Base-by-base conservation (phyloP, 176 grass and related monocot species). In the Avena sativa region DNA sequence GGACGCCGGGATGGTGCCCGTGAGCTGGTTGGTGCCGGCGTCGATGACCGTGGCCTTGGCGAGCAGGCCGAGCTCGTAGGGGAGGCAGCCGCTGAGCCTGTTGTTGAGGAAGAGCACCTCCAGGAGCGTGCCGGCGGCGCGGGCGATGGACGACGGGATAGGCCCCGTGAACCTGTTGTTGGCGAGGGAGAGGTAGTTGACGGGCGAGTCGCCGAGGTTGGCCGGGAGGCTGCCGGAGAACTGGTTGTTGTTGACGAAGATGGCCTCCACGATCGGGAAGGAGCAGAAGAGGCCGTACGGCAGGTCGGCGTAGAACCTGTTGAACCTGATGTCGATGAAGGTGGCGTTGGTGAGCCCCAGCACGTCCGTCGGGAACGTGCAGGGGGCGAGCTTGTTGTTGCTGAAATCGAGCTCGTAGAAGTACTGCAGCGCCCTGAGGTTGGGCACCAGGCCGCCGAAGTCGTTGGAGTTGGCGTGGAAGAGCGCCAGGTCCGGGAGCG, bases 381-480 rank as follows among this genome's bases (percentile, higher is more conserved):
- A 78, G 4, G 13, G 21, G 8, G 76, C 48, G n/a, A 93, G 85
- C 32, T 83, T 86, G 87, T 98, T 95, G 88, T 98, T 98, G 89
- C 96, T 98, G 0, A 98, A 9, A 82, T 98, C 96, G 19, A 98
- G 92, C 89, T 98, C 96, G 76, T 98, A 98, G 90, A 98, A 91
- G 91, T 89, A 98, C 4, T 3, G 43, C 50, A 92, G 92, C 2
- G 9, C 1, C 12, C 3, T 11, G 36, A 96, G 85, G 65, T 21
- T 2, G 0, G 96, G 93, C 15, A 90, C 43, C 9, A 17, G 11
- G 57, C 88, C 90, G 36, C 62, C 23, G 16, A 98, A 92, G 26
- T 91, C 80, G 87, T 98, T 98, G 78, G 93, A 92, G 82, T 98
- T 98, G 67, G 96, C 93, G 66, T 98, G 96, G 96, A 92, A 98